Evolutionary conservation across 805 yeast species (phyloP).

Genomic region (Ogataea polymorpha): DNA sequence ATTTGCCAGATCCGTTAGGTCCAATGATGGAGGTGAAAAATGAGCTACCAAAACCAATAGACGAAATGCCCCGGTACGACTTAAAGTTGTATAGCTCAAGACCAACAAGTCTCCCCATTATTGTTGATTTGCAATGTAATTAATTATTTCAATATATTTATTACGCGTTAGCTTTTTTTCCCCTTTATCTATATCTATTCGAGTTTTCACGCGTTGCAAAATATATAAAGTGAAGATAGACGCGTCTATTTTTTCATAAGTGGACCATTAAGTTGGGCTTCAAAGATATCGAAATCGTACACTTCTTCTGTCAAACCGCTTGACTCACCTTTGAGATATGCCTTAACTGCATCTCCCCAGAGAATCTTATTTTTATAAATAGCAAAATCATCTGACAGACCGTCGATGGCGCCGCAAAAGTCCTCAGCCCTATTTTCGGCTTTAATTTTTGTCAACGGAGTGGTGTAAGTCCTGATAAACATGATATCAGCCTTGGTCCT

Average conservation of each 20-base stretch:
- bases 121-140: not conserved
- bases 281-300: constrained; percentile 21
- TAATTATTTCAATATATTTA: not conserved
- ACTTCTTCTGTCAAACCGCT: constrained; percentile 32
- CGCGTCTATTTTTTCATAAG: constrained; percentile 2
- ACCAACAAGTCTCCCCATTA: constrained; percentile 81
- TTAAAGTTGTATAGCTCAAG: constrained; percentile 84
- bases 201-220: not conserved
- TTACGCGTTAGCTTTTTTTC: constrained; percentile 6
- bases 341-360: constrained; percentile 68
- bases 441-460: constrained; percentile 48
- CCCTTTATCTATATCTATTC: constrained; percentile 3
- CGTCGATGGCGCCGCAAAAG: constrained; percentile 59
- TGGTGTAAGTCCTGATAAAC: constrained; percentile 54
- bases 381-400: constrained; percentile 56
- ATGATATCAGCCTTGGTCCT: constrained; percentile 44
- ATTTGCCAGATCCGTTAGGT: constrained; percentile 98
- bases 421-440: constrained; percentile 44
- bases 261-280: not conserved
- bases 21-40: constrained; percentile 90
- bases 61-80: constrained; percentile 76
- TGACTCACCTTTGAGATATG: constrained; percentile 37
- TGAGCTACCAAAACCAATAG: constrained; percentile 79
- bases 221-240: not conserved
- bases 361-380: constrained; percentile 59